Evolutionary conservation across 1,139 yeast species (phyloP), one percentile per base, ranked within the genome.

Genomic region (Pichia sp.): DNA sequence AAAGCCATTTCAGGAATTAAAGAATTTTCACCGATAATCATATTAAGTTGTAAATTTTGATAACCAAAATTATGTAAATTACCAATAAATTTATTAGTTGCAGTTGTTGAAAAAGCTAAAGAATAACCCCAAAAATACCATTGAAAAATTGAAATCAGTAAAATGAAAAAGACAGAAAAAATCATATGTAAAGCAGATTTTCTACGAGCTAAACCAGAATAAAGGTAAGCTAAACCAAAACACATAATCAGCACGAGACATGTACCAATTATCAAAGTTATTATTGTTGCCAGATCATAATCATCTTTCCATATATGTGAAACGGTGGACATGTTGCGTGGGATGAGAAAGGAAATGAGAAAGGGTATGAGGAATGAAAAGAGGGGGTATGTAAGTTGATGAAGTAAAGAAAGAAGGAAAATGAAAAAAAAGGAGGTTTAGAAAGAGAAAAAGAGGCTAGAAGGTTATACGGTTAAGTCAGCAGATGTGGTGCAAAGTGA

Each of bases 121-220:
- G 96, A 86, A 60, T 86, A 91, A 20, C 97, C 97, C 97, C 97
- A 91, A 59, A 91, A 87, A 63, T 88, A 91, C 97, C 97, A 91
- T 61, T 87, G 96, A 58, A 87, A 76, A 41, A 78, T 70, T 3
- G 87, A 89, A 6, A 51, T 41, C 28, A 49, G 36, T 15, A 53
- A 43, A 10, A 50, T 50, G n/a, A 89, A 79, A 51, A 82, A 72
- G 14, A 86, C 78, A 6, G 89, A 76, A 87, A 95, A 88, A 40
- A 91, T 80, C 77, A 88, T 76, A 19, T 94, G 83, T 40, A 89
- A 69, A 0, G 97, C 96, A 23, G 89, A 80, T 63, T 89, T 89
- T 57, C 97, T 72, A 57, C 97, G 72, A 19, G 96, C 93, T 50
- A 91, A 70, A 13, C 98, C 98, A 8, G 95, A 83, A 63, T 91